Evolutionary conservation across 202 grass and related monocot genomes (phyloP).

Genomic region (Musa balbisiana): DNA sequence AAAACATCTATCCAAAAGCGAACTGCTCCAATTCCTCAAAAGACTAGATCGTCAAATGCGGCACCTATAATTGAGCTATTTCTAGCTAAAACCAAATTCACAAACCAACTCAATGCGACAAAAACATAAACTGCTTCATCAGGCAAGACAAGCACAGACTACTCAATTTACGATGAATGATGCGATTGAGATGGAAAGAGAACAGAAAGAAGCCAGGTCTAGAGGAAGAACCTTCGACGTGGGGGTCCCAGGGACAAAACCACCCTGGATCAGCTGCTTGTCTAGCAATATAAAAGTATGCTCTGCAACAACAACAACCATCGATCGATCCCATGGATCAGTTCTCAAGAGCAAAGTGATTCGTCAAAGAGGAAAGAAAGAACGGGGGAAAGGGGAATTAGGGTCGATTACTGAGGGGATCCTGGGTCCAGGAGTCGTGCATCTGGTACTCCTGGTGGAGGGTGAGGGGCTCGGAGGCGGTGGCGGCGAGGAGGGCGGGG

Average conservation of each 20-base stretch:
- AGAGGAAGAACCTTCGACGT: conserved; percentile 57
- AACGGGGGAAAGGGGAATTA: background rate
- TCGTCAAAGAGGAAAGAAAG: conserved; percentile 7
- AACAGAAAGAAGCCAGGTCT: background rate
- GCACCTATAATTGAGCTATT: too few relatives aligned
- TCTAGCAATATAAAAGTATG: conserved; percentile 77
- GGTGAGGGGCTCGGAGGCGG: conserved; percentile 75
- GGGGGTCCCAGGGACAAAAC: conserved; percentile 42
- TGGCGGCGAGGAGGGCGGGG: conserved; percentile 64
- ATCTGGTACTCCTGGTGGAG: conserved; percentile 69
- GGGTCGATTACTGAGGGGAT: conserved; percentile 45
- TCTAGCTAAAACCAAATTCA: background rate
- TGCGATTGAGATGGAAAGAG: background rate
- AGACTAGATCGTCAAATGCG: too few relatives aligned
- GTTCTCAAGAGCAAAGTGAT: background rate
- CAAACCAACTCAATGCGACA: background rate
- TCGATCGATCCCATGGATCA: background rate
- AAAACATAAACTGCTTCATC: background rate
- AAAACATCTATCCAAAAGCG: too few relatives aligned
- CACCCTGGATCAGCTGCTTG: conserved; percentile 50
- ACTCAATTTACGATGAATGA: background rate
- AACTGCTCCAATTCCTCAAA: too few relatives aligned
- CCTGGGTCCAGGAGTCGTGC: conserved; percentile 73
- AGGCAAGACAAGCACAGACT: background rate
- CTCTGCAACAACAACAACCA: conserved; percentile 30